Conservation (phyloP, 306 rosid species). For the Castanopsis chinensis region DNA sequence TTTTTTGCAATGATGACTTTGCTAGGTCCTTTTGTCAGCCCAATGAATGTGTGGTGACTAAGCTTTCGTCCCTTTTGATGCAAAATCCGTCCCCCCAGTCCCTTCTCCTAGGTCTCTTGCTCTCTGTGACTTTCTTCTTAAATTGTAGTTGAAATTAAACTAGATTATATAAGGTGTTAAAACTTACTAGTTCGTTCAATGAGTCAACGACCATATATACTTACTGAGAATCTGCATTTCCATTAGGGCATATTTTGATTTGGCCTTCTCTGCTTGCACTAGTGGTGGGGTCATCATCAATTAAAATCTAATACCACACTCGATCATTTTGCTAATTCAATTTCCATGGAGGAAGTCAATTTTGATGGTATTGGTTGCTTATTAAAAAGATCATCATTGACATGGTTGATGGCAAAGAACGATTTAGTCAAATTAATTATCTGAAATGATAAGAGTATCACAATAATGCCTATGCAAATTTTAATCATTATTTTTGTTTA, state of each 20-base stretch:
- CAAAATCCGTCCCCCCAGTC: background rate
- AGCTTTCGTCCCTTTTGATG: constrained; percentile 1
- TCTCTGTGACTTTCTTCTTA: background rate
- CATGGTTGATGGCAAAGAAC: too few species aligned
- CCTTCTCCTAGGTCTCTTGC: background rate
- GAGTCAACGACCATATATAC: too few species aligned
- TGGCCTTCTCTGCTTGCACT: too few species aligned
- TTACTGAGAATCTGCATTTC: too few species aligned
- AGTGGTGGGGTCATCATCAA: too few species aligned
- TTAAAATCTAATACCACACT: too few species aligned
- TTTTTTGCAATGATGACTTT: background rate
- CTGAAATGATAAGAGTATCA: background rate
- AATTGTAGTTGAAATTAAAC: background rate
- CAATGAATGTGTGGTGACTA: background rate
- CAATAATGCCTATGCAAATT: background rate
- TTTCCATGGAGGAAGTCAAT: too few species aligned
- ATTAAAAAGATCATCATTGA: too few species aligned
- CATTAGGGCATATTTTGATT: too few species aligned
- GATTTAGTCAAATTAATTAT: background rate
- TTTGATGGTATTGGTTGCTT: too few species aligned
- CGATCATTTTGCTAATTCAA: too few species aligned
- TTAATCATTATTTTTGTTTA: background rate
- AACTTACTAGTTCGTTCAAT: too few species aligned
- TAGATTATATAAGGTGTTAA: background rate
- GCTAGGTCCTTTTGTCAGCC: background rate